These are phyloP conservation scores for Ustilago loliicola DNA, from an alignment of 1,284 basidiomycete genomes.

Conservation along the genomic window DNA sequence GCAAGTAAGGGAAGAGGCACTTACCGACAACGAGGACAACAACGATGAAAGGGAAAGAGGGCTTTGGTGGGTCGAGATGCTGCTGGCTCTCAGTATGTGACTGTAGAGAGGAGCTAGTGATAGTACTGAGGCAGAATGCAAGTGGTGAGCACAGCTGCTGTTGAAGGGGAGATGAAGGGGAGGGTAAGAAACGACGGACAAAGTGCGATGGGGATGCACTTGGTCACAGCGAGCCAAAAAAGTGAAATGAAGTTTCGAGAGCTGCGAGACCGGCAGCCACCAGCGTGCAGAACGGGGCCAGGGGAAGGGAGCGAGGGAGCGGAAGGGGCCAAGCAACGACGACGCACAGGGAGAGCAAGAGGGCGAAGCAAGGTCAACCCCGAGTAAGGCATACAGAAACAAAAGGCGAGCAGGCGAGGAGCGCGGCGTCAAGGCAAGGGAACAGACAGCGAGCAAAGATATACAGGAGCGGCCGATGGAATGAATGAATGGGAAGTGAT, in stretches of 20 bases:
- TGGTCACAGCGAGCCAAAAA: conserved; percentile 19
- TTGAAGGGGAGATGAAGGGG: conserved; percentile 17
- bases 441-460: conserved; percentile 8
- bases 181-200: conserved; percentile 20
- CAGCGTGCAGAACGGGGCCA: neutral
- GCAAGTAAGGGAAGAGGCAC: conserved; percentile 16
- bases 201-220: conserved; percentile 35
- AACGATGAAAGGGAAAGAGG: conserved; percentile 21
- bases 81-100: conserved; percentile 22
- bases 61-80: conserved; percentile 41
- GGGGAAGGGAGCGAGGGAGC: neutral
- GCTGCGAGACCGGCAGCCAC: conserved; percentile 26
- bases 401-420: neutral
- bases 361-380: neutral
- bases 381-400: neutral
- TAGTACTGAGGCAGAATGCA: conserved; percentile 50
- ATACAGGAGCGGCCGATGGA: neutral
- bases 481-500: conserved; percentile 4
- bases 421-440: conserved; percentile 8
- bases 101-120: conserved; percentile 37
- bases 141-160: conserved; percentile 29
- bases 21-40: conserved; percentile 28
- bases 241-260: conserved; percentile 41
- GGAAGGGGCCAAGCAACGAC: conserved; percentile 5
- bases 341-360: neutral